Percentiles rank a stretch among this genome's conserved stretches.
Conservation (phyloP, 306 rosid genomes). For the Cyclanthera cordifolia region DNA sequence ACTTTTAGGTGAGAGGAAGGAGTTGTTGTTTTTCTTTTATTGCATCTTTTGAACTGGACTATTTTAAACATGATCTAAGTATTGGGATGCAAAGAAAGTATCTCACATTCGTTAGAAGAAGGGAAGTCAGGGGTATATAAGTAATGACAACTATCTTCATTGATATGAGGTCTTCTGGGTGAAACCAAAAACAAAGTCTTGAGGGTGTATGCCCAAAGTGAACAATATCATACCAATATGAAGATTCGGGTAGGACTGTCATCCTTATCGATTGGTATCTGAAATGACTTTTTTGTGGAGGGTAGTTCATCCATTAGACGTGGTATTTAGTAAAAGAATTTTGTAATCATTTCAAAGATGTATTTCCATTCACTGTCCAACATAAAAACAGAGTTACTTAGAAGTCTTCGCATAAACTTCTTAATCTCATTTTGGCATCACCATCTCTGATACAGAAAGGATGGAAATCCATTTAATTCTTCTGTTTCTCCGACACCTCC, state of each 20-base stretch:
- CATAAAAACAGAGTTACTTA: background rate
- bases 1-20: constrained; percentile 38
- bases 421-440: constrained; percentile 18
- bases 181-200: too few relatives aligned
- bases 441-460: constrained; percentile 44
- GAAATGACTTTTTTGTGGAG: background rate
- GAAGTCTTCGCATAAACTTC: background rate
- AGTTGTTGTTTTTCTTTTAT: background rate
- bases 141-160: too few relatives aligned
- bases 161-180: too few relatives aligned
- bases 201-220: too few relatives aligned
- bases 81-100: too few relatives aligned
- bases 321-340: background rate
- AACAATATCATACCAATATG: too few relatives aligned
- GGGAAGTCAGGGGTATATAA: too few relatives aligned
- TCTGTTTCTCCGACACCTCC: constrained; percentile 42
- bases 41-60: background rate
- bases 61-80: background rate
- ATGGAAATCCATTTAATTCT: constrained; percentile 66
- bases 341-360: background rate
- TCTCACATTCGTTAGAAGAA: too few relatives aligned
- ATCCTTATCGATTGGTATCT: too few relatives aligned
- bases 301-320: background rate
- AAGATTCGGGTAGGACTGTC: too few relatives aligned
- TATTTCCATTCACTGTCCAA: background rate